These are phyloP conservation scores for Glycine soja DNA, from an alignment of 306 rosid genomes.

Conservation along the genomic window DNA sequence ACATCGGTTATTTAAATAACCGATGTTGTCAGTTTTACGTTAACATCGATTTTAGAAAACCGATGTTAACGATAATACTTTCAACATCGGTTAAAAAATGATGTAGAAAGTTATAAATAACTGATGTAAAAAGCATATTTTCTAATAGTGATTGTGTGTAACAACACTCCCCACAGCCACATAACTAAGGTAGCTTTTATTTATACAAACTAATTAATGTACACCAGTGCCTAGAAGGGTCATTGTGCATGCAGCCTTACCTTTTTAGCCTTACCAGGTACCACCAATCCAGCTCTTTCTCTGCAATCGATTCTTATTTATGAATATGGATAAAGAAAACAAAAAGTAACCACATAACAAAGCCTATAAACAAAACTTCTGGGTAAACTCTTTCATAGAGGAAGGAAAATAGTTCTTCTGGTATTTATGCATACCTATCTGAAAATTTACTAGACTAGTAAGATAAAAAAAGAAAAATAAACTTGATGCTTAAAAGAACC, in stretches of 20 bases:
- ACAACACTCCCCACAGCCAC: conserved; percentile 5
- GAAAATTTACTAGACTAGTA: background rate
- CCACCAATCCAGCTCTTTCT: background rate
- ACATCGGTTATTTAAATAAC: no score
- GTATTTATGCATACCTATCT: conserved; percentile 1
- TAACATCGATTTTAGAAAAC: no score
- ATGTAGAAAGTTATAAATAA: no score
- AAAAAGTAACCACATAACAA: background rate
- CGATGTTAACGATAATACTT: no score
- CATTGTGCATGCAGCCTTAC: no score
- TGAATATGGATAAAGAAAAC: background rate
- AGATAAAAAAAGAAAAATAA: no score
- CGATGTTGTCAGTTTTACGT: no score
- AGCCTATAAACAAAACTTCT: background rate
- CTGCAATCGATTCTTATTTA: conserved; percentile 8
- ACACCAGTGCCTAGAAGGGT: no score
- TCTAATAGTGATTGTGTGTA: conserved; percentile 37
- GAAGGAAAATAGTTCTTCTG: background rate
- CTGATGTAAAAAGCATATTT: no score
- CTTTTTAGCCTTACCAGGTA: background rate
- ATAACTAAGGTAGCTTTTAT: background rate
- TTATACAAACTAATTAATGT: background rate
- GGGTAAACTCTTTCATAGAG: background rate
- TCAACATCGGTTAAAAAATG: no score
- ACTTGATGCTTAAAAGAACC: no score